Evolutionary conservation across 108 stramenopile genomes (phyloP), one percentile per base, ranked within the genome.

Genomic region (Stephanodiscus minutulus): DNA sequence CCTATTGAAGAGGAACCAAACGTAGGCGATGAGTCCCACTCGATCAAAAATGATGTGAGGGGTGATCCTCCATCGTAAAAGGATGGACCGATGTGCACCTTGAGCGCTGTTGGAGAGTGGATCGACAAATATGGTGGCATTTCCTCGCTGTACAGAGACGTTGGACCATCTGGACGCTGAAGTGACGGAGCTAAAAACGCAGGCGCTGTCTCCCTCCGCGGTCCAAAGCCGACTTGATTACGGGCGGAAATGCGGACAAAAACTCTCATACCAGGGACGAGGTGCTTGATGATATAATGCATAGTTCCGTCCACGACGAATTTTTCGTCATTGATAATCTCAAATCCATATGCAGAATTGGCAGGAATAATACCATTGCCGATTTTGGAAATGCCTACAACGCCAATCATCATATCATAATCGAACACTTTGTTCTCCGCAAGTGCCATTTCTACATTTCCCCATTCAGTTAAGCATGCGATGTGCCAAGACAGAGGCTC

Each of bases 51-150:
- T 48, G 82, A 64, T 39, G 81, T 86, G 28, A 95, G 53, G 1
- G 84, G 74, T 58, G 80, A 82, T 31, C 94, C 94, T 3, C 94
- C 92, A 46, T 91, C 86, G 68, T 85, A 88, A 0, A 64, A 59
- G 3, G 92, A 87, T 27, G 87, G 65, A 10, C 83, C 87, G 37
- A 93, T 83, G 39, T 68, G 60, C 6, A 93, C 91, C 41, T 66
- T 7, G 9, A 93, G 74, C n/a, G 82, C 60, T 25, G 76, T 70
- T 7, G 61, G 67, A 1, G 83, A 83, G 39, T 71, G 56, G 36
- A 71, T 41, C 3, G 68, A 64, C 21, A 84, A 72, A 44, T 72
- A 55, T 1, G 86, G 86, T 7, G 76, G 57, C 9, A 56, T 52
- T 43, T 77, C 77, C 18, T 60, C 68, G 31, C 62, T 76, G 69